Base-by-base conservation (phyloP, 371 early-diverging fungal species). In the Mucor piriformis region DNA sequence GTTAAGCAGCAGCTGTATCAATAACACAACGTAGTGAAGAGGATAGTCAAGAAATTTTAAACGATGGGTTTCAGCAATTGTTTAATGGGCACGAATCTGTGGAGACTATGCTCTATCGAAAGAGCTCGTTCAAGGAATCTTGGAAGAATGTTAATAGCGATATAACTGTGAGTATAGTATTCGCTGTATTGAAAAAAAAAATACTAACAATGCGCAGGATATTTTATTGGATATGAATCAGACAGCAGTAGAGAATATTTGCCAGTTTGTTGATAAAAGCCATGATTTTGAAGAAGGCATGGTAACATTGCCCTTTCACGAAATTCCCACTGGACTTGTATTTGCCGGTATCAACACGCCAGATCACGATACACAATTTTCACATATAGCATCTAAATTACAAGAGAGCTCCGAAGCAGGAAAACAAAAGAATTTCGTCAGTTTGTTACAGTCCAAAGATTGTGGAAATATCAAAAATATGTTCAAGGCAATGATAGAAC, bases 281-380 rank as follows among this genome's bases (percentile, higher is more conserved):
- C 73, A 80, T 51, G 64, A 60, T 42, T 53, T 52, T 5, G 58
- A 63, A 42, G 18, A 54, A 43, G 46, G 72, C 11, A 44, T 68
- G 37, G 72, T 67, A 16, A 37, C 53, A 1, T 50, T 79, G 46
- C 85, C 83, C 2, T 74, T 68, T 27, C 83, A 78, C 54, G 90
- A 87, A 60, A 67, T 90, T 15, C 90, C 90, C 3, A 85, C 90
- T 18, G 90, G 77, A 0, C 72, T 88, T 12, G 79, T 90, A 3
- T 87, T 88, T 74, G 83, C 89, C 13, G 89, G 86, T 47, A 74
- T 79, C 60, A 79, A 79, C 40, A 74, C 75, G 13, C 73, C 80
- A 3, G 80, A 79, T 63, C 80, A 79, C 38, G 66, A 58, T 33
- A 57, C 69, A 1, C 77, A 74, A 8, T 79, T 79, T 54, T 64